Conservation (phyloP, 768 basidiomycete species). For the Boletales sp. region DNA sequence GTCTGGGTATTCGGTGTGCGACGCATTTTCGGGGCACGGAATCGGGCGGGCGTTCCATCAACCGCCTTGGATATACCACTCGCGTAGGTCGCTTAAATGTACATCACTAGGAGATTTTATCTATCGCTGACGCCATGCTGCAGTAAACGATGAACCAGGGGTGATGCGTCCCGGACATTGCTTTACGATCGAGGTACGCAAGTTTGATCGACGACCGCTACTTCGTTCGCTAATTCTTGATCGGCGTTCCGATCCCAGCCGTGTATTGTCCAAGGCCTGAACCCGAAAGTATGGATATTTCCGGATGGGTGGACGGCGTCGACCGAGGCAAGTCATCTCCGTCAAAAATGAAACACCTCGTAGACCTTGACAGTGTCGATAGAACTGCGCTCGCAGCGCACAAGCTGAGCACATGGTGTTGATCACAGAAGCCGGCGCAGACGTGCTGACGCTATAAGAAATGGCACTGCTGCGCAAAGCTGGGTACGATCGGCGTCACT, state of each 20-base stretch:
- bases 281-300: conserved; percentile 71
- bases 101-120: neutral
- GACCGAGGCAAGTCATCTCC: conserved; percentile 56
- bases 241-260: conserved; percentile 43
- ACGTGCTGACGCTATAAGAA: conserved; percentile 61
- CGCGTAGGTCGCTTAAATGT: conserved; percentile 49
- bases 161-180: conserved; percentile 83
- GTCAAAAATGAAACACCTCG: neutral
- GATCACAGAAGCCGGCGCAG: conserved; percentile 74
- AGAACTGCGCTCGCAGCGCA: conserved; percentile 81
- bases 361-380: neutral
- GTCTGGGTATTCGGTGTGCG: conserved; percentile 55
- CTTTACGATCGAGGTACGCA: conserved; percentile 84
- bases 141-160: conserved; percentile 82
- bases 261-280: conserved; percentile 68
- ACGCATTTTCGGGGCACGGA: conserved; percentile 81
- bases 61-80: conserved; percentile 80
- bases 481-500: no score
- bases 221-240: neutral
- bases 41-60: conserved; percentile 81
- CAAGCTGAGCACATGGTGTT: conserved; percentile 89
- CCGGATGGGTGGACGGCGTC: conserved; percentile 95
- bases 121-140: neutral
- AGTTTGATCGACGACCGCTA: neutral
- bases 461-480: neutral